Conservation (phyloP, 192 early-diverging fungal species). For the Backusella circina region DNA sequence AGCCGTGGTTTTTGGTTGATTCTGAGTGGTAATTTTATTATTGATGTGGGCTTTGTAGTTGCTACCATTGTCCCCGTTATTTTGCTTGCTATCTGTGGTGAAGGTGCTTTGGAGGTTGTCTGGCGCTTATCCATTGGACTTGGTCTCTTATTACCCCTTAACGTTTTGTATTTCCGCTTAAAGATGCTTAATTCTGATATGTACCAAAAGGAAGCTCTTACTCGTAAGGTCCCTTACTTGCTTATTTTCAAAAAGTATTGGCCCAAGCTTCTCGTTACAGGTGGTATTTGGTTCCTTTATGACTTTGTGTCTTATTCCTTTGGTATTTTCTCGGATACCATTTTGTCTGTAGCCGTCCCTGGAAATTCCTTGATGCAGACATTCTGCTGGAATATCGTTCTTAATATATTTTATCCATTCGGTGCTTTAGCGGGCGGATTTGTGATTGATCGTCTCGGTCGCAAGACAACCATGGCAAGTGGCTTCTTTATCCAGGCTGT, state of each 20-base stretch:
- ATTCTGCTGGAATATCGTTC: constrained; percentile 46
- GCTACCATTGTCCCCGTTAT: constrained; percentile 38
- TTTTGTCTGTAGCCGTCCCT: constrained; percentile 20
- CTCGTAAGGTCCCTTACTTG: constrained; percentile 43
- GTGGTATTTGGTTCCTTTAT: constrained; percentile 45
- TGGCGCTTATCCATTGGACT: constrained; percentile 54
- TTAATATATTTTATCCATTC: constrained; percentile 50
- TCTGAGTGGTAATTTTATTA: constrained; percentile 45
- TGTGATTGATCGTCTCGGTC: constrained; percentile 39
- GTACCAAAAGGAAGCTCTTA: constrained; percentile 48
- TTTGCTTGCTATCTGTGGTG: constrained; percentile 39
- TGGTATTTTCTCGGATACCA: constrained; percentile 31
- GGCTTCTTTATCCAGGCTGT: constrained; percentile 49
- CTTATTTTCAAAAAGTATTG: constrained; percentile 49
- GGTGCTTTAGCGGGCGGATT: constrained; percentile 46
- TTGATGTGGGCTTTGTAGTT: constrained; percentile 41
- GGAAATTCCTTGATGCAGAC: constrained; percentile 43
- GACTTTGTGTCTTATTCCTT: constrained; percentile 37
- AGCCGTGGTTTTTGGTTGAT: constrained; percentile 47
- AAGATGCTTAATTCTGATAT: constrained; percentile 53
- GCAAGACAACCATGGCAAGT: constrained; percentile 46
- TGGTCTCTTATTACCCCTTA: constrained; percentile 41
- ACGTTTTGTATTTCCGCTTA: constrained; percentile 50
- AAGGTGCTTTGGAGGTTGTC: constrained; percentile 34
- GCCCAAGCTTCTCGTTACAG: constrained; percentile 49